phyloP scores from a whole-genome alignment of 306 rosid species.

The Luffa acutangula region DNA sequence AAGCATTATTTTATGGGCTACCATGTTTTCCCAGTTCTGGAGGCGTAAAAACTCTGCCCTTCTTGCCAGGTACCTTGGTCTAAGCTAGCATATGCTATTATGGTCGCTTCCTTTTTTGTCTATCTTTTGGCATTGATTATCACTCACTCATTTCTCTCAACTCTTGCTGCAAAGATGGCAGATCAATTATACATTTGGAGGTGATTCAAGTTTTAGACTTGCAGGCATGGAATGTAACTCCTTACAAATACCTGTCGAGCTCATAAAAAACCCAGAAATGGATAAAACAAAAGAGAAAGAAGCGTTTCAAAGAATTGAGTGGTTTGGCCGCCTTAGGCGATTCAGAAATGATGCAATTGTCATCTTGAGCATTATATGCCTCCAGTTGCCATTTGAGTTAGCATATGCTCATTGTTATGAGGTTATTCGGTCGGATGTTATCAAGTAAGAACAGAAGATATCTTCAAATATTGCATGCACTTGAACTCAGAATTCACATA shows the following conservation, averaged over 20 bases:
- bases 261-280: constrained; percentile 38
- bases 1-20: constrained; percentile 70
- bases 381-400: constrained; percentile 93
- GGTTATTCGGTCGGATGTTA: constrained; percentile 42
- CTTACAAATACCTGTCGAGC: constrained; percentile 35
- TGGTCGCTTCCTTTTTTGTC: neutral
- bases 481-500: neutral
- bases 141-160: neutral
- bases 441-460: constrained; percentile 44
- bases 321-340: constrained; percentile 77
- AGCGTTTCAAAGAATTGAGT: constrained; percentile 64
- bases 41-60: constrained; percentile 86
- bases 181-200: constrained; percentile 36
- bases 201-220: constrained; percentile 43
- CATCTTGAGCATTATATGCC: constrained; percentile 83
- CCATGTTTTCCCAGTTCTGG: constrained; percentile 94
- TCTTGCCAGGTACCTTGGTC: constrained; percentile 55
- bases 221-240: constrained; percentile 40
- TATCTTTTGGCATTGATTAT: neutral
- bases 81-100: neutral
- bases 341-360: constrained; percentile 77
- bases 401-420: constrained; percentile 91
- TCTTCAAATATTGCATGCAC: neutral
- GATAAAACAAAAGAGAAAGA: constrained; percentile 55
- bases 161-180: constrained; percentile 56